These are phyloP conservation scores for Penicillium sp. DNA, from an alignment of 2,329 filamentous ascomycete genomes.

Conservation along the genomic window DNA sequence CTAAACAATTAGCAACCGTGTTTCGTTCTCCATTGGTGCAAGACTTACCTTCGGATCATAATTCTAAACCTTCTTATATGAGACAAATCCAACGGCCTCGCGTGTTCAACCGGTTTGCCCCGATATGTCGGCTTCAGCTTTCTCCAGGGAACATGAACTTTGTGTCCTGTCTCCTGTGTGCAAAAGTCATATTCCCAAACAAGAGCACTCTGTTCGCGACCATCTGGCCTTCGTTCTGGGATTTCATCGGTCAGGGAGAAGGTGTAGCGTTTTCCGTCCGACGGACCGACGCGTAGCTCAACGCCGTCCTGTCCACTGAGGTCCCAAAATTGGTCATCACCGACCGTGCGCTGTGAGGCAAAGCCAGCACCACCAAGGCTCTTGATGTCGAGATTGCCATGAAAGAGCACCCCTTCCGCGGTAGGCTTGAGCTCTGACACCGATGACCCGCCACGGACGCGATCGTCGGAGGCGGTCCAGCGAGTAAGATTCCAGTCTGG, in stretches of 20 bases:
- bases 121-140: conserved; percentile 71
- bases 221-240: conserved; percentile 55
- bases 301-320: conserved; percentile 64
- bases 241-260: conserved; percentile 72
- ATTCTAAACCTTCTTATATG: conserved; percentile 67
- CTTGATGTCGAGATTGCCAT: conserved; percentile 69
- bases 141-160: conserved; percentile 61
- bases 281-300: conserved; percentile 49
- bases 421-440: conserved; percentile 50
- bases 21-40: neutral
- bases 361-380: conserved; percentile 79
- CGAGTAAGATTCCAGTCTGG: conserved; percentile 23
- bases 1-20: conserved; percentile 43
- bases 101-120: conserved; percentile 63
- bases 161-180: conserved; percentile 28
- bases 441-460: conserved; percentile 72
- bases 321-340: conserved; percentile 60
- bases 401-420: conserved; percentile 53
- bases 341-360: conserved; percentile 69
- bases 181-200: conserved; percentile 73
- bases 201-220: conserved; percentile 66
- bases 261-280: conserved; percentile 68
- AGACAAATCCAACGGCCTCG: conserved; percentile 57
- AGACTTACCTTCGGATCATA: conserved; percentile 74
- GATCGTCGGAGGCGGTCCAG: conserved; percentile 73